Percentiles rank a stretch among this genome's conserved stretches.
phyloP scores from a whole-genome alignment of 2,329 filamentous ascomycete species.

The Apiospora rasikravindrae region DNA sequence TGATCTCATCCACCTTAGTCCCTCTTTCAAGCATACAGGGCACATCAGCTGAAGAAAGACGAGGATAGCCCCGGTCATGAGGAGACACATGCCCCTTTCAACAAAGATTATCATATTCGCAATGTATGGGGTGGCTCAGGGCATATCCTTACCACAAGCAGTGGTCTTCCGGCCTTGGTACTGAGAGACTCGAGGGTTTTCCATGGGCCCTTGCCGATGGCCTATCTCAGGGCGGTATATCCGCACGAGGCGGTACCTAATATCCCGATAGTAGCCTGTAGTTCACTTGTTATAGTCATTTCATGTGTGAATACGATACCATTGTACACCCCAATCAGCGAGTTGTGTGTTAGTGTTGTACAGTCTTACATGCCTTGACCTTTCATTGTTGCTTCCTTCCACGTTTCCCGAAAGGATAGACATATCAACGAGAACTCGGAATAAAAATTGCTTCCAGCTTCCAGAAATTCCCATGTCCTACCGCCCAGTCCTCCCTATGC shows the following conservation, averaged over 20 bases:
- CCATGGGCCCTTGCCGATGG: neutral
- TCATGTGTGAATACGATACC: slow-evolving; percentile 5
- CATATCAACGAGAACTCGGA: neutral
- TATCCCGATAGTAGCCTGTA: neutral
- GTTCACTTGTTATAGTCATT: neutral
- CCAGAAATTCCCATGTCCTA: neutral
- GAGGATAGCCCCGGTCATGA: neutral
- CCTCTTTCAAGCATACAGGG: neutral
- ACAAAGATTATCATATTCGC: neutral
- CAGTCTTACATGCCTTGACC: neutral
- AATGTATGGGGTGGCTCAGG: neutral
- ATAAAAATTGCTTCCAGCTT: neutral
- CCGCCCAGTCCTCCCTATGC: neutral
- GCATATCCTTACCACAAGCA: neutral
- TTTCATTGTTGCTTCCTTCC: neutral
- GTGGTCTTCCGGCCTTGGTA: neutral
- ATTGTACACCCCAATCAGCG: slow-evolving; percentile 19
- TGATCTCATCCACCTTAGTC: neutral
- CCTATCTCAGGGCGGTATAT: neutral
- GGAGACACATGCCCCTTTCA: neutral
- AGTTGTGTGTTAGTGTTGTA: slow-evolving; percentile 20
- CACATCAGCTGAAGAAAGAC: neutral
- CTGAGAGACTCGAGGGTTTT: neutral
- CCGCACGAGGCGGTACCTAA: neutral
- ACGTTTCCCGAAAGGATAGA: neutral